Evolutionary conservation across 331 rosid genomes (phyloP), one percentile per base, ranked within the genome.

Genomic region (Malus hybrid): DNA sequence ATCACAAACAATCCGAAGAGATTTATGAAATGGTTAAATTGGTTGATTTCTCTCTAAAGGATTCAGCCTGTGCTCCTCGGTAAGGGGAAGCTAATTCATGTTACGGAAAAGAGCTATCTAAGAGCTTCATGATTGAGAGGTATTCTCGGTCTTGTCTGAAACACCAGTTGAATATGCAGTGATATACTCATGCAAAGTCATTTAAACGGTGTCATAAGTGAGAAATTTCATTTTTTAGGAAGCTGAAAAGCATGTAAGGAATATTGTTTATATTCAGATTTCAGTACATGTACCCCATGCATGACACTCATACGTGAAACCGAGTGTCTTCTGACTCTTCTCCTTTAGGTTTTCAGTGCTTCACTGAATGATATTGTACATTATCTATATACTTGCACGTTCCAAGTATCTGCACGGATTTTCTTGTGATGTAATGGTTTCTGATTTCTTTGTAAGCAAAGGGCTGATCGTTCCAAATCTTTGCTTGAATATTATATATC

Each of bases 21-120:
- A 85, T 93, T 61, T 84, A 84, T 76, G 78, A 76, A 79, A 83
- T 82, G 72, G 75, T 85, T 63, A 70, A 77, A 77, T 87, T 42
- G 74, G 80, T 93, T 42, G 87, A 81, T 76, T 74, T 75, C 72
- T 81, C 83, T 48, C 22, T 88, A 60, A 85, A 84, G 85, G 89
- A 84, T 83, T 85, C 82, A 6, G 95, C 83, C 57, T 85, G 82
- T 86, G 70, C 77, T 82, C 86, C 83, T 67, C 82, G 85, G 29
- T 80, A 31, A 64, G 78, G 32, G 79, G 65, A 70, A 73, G 68
- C 79, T 82, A 73, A 81, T 31, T 39, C 57, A 68, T 24, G 54
- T 29, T 61, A 28, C 63, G 62, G 67, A 66, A 69, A 67, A 32
- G 69, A 69, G 70, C 67, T 14, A 6, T 28, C 57, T 34, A 24